phyloP scores from a whole-genome alignment of 441 rosid species.

The Theobroma grandiflorum region DNA sequence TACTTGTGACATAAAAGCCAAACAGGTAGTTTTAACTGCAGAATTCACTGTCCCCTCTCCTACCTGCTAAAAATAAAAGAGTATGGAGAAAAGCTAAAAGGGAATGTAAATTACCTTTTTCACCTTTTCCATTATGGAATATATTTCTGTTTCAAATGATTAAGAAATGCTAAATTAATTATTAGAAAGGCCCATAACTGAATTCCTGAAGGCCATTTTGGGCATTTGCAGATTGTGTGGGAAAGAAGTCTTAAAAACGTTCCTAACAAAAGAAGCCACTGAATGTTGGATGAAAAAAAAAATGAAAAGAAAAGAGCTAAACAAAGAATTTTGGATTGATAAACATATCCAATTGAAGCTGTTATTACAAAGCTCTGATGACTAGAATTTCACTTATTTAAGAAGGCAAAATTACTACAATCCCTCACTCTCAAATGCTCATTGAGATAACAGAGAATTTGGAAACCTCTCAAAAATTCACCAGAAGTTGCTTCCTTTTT shows the following conservation, averaged over 20 bases:
- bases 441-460: slow-evolving; percentile 29
- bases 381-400: slow-evolving; percentile 30
- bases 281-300: neutral
- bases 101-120: slow-evolving; percentile 8
- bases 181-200: neutral
- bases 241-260: slow-evolving; percentile 6
- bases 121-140: slow-evolving; percentile 5
- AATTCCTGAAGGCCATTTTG: neutral
- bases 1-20: neutral
- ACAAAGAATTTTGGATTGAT: slow-evolving; percentile 22
- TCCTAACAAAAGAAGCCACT: slow-evolving; percentile 14
- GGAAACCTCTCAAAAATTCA: slow-evolving; percentile 21
- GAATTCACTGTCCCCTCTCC: neutral
- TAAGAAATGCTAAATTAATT: neutral
- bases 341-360: slow-evolving; percentile 29
- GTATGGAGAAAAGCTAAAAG: neutral
- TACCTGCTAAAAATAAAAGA: neutral
- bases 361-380: slow-evolving; percentile 31
- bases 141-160: slow-evolving; percentile 6
- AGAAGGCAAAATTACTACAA: slow-evolving; percentile 26
- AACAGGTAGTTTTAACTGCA: neutral
- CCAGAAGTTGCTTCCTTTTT: slow-evolving; percentile 20
- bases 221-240: neutral
- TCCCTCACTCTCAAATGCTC: slow-evolving; percentile 25
- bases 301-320: neutral